Conservation (phyloP, 2,329 filamentous ascomycete genomes). For the Hypoxylon sp. region DNA sequence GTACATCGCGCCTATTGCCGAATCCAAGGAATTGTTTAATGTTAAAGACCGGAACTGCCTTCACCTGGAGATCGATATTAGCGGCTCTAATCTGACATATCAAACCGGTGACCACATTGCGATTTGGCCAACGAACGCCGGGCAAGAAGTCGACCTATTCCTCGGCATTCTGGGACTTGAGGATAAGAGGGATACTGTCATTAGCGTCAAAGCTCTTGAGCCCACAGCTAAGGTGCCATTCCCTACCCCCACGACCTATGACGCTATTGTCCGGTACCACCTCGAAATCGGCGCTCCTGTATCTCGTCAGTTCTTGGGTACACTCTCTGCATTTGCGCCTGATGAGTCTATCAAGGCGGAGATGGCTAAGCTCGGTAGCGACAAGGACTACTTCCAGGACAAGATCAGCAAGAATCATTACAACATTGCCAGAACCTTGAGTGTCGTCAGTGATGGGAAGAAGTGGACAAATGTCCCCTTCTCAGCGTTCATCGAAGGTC, state of each 20-base stretch:
- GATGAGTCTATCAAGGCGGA: slow-evolving; percentile 87
- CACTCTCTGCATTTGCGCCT: slow-evolving; percentile 89
- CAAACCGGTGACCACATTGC: slow-evolving; percentile 98
- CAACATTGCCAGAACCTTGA: slow-evolving; percentile 90
- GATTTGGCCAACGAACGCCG: slow-evolving; percentile 96
- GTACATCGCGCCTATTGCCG: slow-evolving; percentile 92
- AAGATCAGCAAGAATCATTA: slow-evolving; percentile 85
- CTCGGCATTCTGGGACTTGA: slow-evolving; percentile 82
- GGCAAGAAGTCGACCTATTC: slow-evolving; percentile 92
- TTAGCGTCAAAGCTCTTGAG: slow-evolving; percentile 92
- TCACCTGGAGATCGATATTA: slow-evolving; percentile 95
- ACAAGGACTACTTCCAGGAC: slow-evolving; percentile 95
- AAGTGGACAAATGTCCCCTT: slow-evolving; percentile 91
- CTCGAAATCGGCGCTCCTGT: slow-evolving; percentile 96
- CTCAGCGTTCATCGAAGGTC: slow-evolving; percentile 91
- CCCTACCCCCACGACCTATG: slow-evolving; percentile 96
- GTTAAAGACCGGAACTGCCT: slow-evolving; percentile 94
- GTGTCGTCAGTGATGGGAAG: slow-evolving; percentile 78
- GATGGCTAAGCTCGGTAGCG: slow-evolving; percentile 87
- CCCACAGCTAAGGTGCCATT: slow-evolving; percentile 97
- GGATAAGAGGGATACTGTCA: slow-evolving; percentile 84
- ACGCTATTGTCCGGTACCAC: slow-evolving; percentile 93
- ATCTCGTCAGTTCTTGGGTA: slow-evolving; percentile 93
- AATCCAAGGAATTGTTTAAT: slow-evolving; percentile 92
- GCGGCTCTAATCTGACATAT: slow-evolving; percentile 90